These are phyloP conservation scores for Nemania serpens DNA, from an alignment of 2,329 filamentous ascomycete species.

Conservation along the genomic window DNA sequence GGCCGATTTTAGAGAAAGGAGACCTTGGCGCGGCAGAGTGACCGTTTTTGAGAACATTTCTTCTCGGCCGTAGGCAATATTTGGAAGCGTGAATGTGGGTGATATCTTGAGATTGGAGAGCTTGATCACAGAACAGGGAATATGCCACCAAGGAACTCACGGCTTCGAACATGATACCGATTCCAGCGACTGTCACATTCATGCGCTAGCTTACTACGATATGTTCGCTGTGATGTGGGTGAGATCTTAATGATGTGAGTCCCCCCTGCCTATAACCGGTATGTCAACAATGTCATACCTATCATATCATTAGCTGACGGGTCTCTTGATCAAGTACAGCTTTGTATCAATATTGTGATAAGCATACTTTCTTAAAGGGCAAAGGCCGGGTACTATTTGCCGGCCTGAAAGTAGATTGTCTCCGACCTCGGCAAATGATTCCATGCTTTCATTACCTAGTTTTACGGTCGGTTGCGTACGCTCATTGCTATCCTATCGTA, in stretches of 20 bases:
- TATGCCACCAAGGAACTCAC: constrained; percentile 13
- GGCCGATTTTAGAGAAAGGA: constrained; percentile 6
- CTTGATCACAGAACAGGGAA: constrained; percentile 12
- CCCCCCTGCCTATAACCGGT: too few species aligned
- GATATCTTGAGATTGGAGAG: not conserved
- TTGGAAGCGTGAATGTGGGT: not conserved
- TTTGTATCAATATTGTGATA: not conserved
- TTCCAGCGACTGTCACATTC: constrained; percentile 13
- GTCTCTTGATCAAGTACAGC: not conserved
- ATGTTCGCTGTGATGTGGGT: not conserved
- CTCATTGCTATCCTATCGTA: not conserved
- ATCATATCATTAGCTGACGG: constrained; percentile 2
- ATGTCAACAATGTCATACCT: not conserved
- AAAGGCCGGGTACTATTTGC: not conserved
- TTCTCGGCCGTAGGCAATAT: not conserved
- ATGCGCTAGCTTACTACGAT: constrained; percentile 1
- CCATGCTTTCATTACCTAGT: constrained; percentile 1
- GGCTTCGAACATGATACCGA: constrained; percentile 12
- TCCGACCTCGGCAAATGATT: constrained; percentile 9
- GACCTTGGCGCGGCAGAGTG: constrained; percentile 4
- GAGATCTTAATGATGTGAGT: too few species aligned
- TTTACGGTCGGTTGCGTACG: too few species aligned
- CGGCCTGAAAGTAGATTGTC: constrained; percentile 14
- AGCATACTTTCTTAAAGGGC: not conserved
- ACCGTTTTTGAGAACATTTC: not conserved